Conservation (phyloP, 306 rosid species). For the Citrullus colocynthis region DNA sequence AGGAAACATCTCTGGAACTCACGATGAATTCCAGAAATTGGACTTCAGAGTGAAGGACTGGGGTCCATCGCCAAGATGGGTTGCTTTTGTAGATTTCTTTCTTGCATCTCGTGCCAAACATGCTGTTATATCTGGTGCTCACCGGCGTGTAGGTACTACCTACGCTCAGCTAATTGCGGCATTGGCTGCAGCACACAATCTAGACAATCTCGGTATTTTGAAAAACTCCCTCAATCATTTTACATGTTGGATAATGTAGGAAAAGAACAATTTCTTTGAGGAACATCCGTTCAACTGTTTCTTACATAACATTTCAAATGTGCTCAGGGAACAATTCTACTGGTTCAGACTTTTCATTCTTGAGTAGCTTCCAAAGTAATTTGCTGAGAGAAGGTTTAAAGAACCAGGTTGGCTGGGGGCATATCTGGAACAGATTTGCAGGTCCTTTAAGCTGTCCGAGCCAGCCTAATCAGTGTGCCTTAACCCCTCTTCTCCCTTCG, state of each 20-base stretch:
- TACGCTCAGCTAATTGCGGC: slow-evolving; percentile 94
- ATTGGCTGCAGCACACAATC: slow-evolving; percentile 65
- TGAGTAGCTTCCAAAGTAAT: slow-evolving; percentile 78
- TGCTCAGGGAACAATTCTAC: slow-evolving; percentile 43
- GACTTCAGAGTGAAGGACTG: slow-evolving; percentile 86
- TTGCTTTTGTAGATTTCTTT: slow-evolving; percentile 94
- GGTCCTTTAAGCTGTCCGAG: slow-evolving; percentile 70
- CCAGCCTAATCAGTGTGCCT: slow-evolving; percentile 69
- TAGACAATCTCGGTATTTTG: slow-evolving; percentile 28
- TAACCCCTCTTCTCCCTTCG: slow-evolving; percentile 81
- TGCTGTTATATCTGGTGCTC: slow-evolving; percentile 84
- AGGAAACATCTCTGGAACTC: slow-evolving; percentile 45
- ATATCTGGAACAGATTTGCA: slow-evolving; percentile 88
- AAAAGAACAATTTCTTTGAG: not conserved
- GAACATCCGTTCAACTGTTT: not conserved
- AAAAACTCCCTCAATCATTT: not conserved
- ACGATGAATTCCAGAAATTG: slow-evolving; percentile 29
- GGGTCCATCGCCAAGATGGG: slow-evolving; percentile 99
- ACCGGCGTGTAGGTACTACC: slow-evolving; percentile 87
- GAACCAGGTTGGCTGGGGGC: slow-evolving; percentile 96
- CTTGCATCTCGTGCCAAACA: slow-evolving; percentile 78
- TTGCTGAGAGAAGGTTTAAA: slow-evolving; percentile 58
- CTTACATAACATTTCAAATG: not conserved
- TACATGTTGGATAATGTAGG: not conserved
- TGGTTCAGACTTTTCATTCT: slow-evolving; percentile 44